These are phyloP conservation scores for Conticribra weissflogii DNA, from an alignment of 108 stramenopile genomes.

Conservation along the genomic window DNA sequence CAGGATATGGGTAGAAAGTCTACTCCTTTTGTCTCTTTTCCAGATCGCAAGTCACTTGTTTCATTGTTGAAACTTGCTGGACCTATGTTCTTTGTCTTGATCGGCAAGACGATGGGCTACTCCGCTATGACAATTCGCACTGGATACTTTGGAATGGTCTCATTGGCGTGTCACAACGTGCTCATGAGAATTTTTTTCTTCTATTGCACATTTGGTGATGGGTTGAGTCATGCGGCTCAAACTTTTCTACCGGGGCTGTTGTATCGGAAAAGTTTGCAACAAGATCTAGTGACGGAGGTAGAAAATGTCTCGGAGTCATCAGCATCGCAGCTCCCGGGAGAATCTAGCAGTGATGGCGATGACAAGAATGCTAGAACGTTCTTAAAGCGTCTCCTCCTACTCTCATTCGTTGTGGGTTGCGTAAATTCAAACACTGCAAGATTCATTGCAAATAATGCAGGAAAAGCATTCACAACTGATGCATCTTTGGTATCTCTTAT, in stretches of 20 bases:
- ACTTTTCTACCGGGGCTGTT: slow-evolving; percentile 84
- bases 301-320: neutral
- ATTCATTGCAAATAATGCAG: slow-evolving; percentile 62
- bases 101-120: slow-evolving; percentile 81
- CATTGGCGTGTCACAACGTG: slow-evolving; percentile 87
- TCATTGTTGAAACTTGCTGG: slow-evolving; percentile 74
- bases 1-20: slow-evolving; percentile 5
- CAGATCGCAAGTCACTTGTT: slow-evolving; percentile 57
- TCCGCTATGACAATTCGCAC: slow-evolving; percentile 77
- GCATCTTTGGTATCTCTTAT: slow-evolving; percentile 57
- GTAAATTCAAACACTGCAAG: slow-evolving; percentile 37
- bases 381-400: slow-evolving; percentile 33
- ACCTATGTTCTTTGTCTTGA: slow-evolving; percentile 84
- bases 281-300: neutral
- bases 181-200: slow-evolving; percentile 93
- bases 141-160: slow-evolving; percentile 73
- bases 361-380: slow-evolving; percentile 38
- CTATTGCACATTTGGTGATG: slow-evolving; percentile 91
- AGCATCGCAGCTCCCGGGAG: neutral
- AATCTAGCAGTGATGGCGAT: neutral
- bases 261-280: slow-evolving; percentile 40
- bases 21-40: slow-evolving; percentile 68
- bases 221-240: slow-evolving; percentile 85
- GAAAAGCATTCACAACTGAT: slow-evolving; percentile 41
- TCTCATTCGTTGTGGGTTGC: slow-evolving; percentile 27